Percentiles rank a stretch among this genome's conserved stretches.
These are phyloP conservation scores for Nissolia schottii DNA, from an alignment of 306 rosid genomes.

Conservation along the genomic window DNA sequence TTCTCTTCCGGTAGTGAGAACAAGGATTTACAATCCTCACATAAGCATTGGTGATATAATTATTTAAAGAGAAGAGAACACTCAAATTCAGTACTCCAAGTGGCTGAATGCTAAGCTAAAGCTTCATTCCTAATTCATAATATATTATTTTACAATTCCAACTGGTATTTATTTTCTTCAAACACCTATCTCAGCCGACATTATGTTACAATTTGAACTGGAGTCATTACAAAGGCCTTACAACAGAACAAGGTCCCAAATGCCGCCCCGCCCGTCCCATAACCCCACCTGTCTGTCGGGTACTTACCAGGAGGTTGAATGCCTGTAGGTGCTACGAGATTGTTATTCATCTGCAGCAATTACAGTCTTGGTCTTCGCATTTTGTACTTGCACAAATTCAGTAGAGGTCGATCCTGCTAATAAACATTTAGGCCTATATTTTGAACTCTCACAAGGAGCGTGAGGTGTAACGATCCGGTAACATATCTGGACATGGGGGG, in stretches of 20 bases:
- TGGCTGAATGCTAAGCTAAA: neutral
- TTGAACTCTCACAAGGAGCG: neutral
- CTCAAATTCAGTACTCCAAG: neutral
- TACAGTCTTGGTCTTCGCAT: neutral
- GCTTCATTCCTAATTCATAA: neutral
- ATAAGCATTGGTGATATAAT: neutral
- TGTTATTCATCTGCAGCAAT: neutral
- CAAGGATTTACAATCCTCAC: neutral
- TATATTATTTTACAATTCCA: neutral
- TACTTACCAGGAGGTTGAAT: neutral
- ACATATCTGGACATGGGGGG: neutral
- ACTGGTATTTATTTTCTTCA: neutral
- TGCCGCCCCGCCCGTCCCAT: no score
- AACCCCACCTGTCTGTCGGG: neutral
- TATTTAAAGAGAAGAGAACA: neutral
- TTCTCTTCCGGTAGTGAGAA: neutral
- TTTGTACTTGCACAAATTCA: neutral
- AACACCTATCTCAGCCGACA: slow-evolving; percentile 15
- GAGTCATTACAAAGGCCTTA: neutral
- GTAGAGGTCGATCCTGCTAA: neutral
- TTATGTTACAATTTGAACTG: neutral
- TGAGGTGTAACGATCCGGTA: neutral
- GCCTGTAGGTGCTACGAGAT: neutral
- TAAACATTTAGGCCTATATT: neutral
- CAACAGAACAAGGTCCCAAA: neutral